Conservation (phyloP, 2,329 filamentous ascomycete genomes). For the Colletotrichum sp. region DNA sequence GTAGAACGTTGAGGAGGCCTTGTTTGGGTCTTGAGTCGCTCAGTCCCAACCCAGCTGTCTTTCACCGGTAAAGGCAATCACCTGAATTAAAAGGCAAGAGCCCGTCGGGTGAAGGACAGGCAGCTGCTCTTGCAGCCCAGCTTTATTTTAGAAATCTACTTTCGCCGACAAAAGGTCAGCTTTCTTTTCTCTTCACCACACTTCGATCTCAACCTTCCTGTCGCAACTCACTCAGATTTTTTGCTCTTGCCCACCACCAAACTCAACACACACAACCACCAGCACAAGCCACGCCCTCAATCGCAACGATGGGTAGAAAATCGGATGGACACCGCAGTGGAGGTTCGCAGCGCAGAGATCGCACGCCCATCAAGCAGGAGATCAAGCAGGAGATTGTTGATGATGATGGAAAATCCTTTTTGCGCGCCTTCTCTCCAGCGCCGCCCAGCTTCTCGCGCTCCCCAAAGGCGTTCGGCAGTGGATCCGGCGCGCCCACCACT, state of each 20-base stretch:
- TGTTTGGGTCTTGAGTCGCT: not conserved
- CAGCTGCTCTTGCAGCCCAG: not conserved
- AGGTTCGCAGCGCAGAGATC: not conserved
- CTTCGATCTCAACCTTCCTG: not conserved
- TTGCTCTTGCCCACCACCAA: not conserved
- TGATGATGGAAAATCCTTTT: conserved; percentile 6
- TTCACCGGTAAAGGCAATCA: not conserved
- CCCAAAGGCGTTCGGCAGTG: not conserved
- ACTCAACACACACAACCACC: not conserved
- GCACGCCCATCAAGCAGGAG: not conserved
- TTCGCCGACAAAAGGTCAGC: not conserved
- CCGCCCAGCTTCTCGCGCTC: not conserved
- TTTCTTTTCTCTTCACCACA: not conserved
- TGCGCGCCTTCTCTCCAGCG: conserved; percentile 1
- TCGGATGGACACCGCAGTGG: not conserved
- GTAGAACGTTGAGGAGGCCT: not conserved
- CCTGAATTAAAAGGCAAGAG: not conserved
- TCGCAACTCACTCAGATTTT: not conserved
- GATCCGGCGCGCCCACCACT: not conserved
- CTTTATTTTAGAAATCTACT: not conserved
- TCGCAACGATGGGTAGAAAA: not conserved
- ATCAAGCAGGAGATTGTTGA: not conserved
- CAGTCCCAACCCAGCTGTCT: not conserved
- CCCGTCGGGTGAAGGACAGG: not conserved
- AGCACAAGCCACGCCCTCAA: not conserved